Evolutionary conservation across 1,284 basidiomycete species (phyloP), one percentile per base, ranked within the genome.

Genomic region (Trichosporon sp.): DNA sequence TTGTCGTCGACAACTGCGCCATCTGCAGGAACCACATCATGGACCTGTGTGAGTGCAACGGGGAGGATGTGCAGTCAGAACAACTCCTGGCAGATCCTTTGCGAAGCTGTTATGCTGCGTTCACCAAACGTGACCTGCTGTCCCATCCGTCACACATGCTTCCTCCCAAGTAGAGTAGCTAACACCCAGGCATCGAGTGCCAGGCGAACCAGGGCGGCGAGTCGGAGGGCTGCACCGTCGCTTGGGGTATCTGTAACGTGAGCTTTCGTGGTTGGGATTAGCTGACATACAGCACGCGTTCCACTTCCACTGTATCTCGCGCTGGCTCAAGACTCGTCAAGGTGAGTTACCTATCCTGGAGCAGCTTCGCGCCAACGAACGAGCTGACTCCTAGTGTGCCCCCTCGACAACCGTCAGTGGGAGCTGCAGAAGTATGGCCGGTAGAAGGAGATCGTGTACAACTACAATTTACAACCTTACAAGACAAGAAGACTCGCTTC

Each of bases 261-360:
- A 19, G 65, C 21, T 37, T 8, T 1, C 1, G 26, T 4, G 11
- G 43, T 14, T 26, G 26, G 4, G 4, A 26, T 16, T 16, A 32
- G 21, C 68, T 69, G 26, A 70, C 65, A 26, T 51, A 0, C 79
- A 98, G 96, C 96, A 99, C 83, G 96, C 96, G 4, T 99, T 99
- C 89, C 96, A 99, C 86, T 99, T 99, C 86, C 96, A 99, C 85
- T 99, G 96, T 85, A 99, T 99, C 82, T 97, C 96, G 21, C 91
- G 97, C 68, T 99, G 97, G 97, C 88, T 99, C 77, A 99, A 99
- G 88, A 98, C 97, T 19, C 90, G 97, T 77, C 97, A 98, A 74
- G 84, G 84, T 85, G 72, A 74, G 84, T 74, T 4, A 14, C 3
- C 8, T 0, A 26, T 8, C 7, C 4, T 26, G 14, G 19, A 26